Conservation (phyloP, 495 filamentous ascomycete species). For the Annulohypoxylon nitens region DNA sequence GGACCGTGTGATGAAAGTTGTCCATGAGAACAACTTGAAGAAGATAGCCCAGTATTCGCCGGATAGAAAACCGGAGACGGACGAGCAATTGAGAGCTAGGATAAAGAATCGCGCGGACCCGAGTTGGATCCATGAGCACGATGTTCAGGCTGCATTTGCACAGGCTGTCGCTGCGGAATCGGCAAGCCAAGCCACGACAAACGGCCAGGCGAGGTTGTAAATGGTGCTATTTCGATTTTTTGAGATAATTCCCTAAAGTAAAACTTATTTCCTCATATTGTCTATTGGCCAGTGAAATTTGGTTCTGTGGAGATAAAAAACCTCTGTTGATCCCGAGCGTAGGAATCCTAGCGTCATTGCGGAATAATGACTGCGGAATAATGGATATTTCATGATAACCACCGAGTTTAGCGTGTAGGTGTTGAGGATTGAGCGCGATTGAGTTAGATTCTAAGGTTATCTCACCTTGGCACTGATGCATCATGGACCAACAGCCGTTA, state of each 20-base stretch:
- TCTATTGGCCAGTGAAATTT: neutral
- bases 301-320: too few species aligned
- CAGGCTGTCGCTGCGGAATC: slow-evolving; percentile 9
- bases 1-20: slow-evolving; percentile 55
- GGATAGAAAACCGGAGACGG: slow-evolving; percentile 50
- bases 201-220: slow-evolving; percentile 16
- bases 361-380: too few species aligned
- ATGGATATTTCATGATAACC: too few species aligned
- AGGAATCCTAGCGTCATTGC: too few species aligned
- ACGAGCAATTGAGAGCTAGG: slow-evolving; percentile 55
- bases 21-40: slow-evolving; percentile 55
- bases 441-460: neutral
- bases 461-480: neutral
- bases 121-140: slow-evolving; percentile 63
- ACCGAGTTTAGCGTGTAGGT: neutral
- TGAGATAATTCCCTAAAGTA: neutral
- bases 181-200: neutral
- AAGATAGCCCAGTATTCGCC: slow-evolving; percentile 40
- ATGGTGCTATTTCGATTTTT: neutral
- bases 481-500: neutral
- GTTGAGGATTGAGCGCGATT: neutral
- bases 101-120: slow-evolving; percentile 56
- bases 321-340: too few species aligned
- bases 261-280: neutral
- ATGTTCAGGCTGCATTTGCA: slow-evolving; percentile 58